Conservation (phyloP, 805 yeast species). For the Ogataea glucozyma region DNA sequence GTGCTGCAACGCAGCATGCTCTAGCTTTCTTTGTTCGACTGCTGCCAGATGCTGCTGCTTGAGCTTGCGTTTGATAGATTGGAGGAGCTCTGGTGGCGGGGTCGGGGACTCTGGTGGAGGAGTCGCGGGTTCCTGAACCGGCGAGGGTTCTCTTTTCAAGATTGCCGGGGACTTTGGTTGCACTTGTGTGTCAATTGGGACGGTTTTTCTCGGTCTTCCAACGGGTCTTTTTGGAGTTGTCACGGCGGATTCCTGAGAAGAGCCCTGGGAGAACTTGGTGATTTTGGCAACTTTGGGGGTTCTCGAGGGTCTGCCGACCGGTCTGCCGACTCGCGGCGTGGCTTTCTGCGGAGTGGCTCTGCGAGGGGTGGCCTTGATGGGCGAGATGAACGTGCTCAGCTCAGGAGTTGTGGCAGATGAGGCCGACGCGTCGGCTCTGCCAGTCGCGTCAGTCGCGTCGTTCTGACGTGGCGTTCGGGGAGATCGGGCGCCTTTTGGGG, state of each 20-base stretch:
- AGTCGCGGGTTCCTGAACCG: not conserved
- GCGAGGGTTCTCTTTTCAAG: not conserved
- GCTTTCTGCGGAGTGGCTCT: conserved; percentile 4
- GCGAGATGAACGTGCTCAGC: conserved; percentile 24
- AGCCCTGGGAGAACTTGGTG: conserved; percentile 1
- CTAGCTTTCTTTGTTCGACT: conserved; percentile 6
- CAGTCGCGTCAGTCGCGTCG: not conserved
- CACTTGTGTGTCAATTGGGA: not conserved
- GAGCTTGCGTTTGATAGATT: conserved; percentile 9
- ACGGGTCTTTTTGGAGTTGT: not conserved
- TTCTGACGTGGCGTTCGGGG: not conserved
- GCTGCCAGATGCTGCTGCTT: conserved; percentile 8
- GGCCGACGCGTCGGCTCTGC: conserved; percentile 1
- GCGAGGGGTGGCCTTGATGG: conserved; percentile 9
- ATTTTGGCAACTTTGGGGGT: not conserved
- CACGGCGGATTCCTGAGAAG: conserved; percentile 1
- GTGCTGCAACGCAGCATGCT: conserved; percentile 7
- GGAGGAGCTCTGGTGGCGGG: conserved; percentile 10
- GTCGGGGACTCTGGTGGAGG: conserved; percentile 3
- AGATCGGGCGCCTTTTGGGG: not conserved
- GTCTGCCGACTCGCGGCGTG: too few species aligned
- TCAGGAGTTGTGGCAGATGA: conserved; percentile 19
- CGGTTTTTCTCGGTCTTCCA: conserved; percentile 1
- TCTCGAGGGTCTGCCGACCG: too few species aligned
- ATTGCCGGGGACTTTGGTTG: not conserved